Percentiles rank a stretch among this genome's conserved stretches.
These are phyloP conservation scores for Quercus rubra DNA, from an alignment of 306 rosid species.

Conservation along the genomic window DNA sequence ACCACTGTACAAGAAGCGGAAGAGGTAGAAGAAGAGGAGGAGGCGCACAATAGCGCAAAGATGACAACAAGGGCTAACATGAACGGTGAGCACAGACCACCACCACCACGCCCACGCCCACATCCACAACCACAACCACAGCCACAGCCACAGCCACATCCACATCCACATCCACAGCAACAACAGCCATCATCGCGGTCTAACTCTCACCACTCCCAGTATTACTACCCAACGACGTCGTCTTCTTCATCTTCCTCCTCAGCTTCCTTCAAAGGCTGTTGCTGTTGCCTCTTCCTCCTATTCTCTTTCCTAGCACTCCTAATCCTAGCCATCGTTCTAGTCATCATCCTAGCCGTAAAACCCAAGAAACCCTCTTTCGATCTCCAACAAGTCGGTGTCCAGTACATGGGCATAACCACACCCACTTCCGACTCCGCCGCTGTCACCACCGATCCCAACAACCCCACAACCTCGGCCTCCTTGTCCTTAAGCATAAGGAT, in stretches of 20 bases:
- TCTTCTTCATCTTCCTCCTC: constrained; percentile 33
- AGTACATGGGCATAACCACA: constrained; percentile 70
- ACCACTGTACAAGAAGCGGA: background rate
- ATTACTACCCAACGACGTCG: constrained; percentile 40
- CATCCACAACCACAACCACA: background rate
- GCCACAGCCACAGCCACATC: constrained; percentile 18
- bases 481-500: constrained; percentile 67
- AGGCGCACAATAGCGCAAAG: background rate
- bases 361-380: constrained; percentile 97
- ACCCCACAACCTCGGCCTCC: constrained; percentile 47
- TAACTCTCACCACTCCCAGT: constrained; percentile 2
- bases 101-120: background rate
- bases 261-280: constrained; percentile 84
- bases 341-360: constrained; percentile 74
- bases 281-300: constrained; percentile 90
- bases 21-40: background rate
- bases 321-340: constrained; percentile 59
- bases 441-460: constrained; percentile 7
- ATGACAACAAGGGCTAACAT: background rate
- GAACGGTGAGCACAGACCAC: background rate
- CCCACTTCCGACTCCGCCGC: constrained; percentile 27
- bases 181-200: background rate
- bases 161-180: background rate
- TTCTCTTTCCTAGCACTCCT: constrained; percentile 83
- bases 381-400: constrained; percentile 85